A percentile compares a stretch with the other conserved stretches of the same genome.
These are phyloP conservation scores for Teratosphaeria nubilosa DNA, from an alignment of 2,329 filamentous ascomycete genomes.

Conservation along the genomic window DNA sequence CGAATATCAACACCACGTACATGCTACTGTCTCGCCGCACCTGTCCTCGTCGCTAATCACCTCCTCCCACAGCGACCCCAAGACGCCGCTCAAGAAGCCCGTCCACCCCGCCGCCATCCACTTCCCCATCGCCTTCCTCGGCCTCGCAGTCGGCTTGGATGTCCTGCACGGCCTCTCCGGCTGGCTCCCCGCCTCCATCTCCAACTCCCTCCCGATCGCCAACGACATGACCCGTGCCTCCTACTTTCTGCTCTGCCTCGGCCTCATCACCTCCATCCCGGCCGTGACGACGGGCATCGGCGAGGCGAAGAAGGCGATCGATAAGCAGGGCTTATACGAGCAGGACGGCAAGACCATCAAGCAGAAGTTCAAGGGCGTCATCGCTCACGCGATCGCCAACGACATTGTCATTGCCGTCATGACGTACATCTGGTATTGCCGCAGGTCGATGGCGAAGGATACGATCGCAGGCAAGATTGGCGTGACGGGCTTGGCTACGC, in stretches of 20 bases:
- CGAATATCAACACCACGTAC: slow-evolving; percentile 1
- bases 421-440: slow-evolving; percentile 33
- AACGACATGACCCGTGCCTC: slow-evolving; percentile 30
- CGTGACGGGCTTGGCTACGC: slow-evolving; percentile 12
- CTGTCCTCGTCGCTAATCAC: not conserved
- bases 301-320: slow-evolving; percentile 32
- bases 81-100: slow-evolving; percentile 24
- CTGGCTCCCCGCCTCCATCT: slow-evolving; percentile 19
- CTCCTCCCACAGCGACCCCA: slow-evolving; percentile 13
- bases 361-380: slow-evolving; percentile 29
- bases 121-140: slow-evolving; percentile 38
- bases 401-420: slow-evolving; percentile 31
- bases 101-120: slow-evolving; percentile 38
- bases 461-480: slow-evolving; percentile 20
- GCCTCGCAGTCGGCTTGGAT: slow-evolving; percentile 34
- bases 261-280: slow-evolving; percentile 25
- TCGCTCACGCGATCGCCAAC: slow-evolving; percentile 34
- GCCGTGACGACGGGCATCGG: slow-evolving; percentile 24
- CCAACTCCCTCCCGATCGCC: slow-evolving; percentile 24
- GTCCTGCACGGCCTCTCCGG: slow-evolving; percentile 27
- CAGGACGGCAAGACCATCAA: slow-evolving; percentile 26
- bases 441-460: slow-evolving; percentile 22
- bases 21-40: not conserved
- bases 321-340: slow-evolving; percentile 33
- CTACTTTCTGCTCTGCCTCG: slow-evolving; percentile 37